Base-by-base conservation (phyloP, 345 rosid species). In the Dipteronia dyeriana region DNA sequence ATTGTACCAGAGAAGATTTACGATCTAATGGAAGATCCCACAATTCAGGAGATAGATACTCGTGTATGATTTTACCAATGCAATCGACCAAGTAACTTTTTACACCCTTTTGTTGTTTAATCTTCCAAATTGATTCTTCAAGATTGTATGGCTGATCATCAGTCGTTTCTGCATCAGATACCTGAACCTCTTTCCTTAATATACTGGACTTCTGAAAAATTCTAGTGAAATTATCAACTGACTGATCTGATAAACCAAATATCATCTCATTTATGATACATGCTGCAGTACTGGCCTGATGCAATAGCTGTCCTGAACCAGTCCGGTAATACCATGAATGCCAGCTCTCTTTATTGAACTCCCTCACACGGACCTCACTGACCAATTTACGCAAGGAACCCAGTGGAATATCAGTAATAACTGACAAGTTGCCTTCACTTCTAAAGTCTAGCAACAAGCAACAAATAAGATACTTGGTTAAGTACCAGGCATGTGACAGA, bases 241-340 rank as follows among this genome's bases (percentile, higher is more conserved):
- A 89, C 77, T 85, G 86, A 73, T 88, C 88, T 3, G 99, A 92
- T 82, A 92, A 73, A 73, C 99, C 99, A 82, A 85, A 93, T 47
- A 93, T 84, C 88, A 95, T 87, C 86, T 95, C 99, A 85, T 95
- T 95, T 73, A 93, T 81, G 80, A 95, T 87, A 83, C 97, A 93
- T 11, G 84, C 86, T 22, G 98, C 93, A 38, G 94, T 92, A 76
- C 91, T 83, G 29, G 98, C 97, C 80, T 89, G 94, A 43, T 91
- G 95, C 76, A 95, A 77, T 80, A 91, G 83, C 79, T 90, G 92
- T 76, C 97, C 98, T 66, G 92, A 89, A 77, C 97, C 94, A 51
- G 84, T 88, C 84, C 88, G 87, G 63, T 82, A 78, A 83, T 87
- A 95, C 99, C 99, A 95, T 64, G 88, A 85, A 56, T 87, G 89